Evolutionary conservation across 1,284 basidiomycete genomes (phyloP), one percentile per base, ranked within the genome.

Genomic region (Rhodotorula sp.): DNA sequence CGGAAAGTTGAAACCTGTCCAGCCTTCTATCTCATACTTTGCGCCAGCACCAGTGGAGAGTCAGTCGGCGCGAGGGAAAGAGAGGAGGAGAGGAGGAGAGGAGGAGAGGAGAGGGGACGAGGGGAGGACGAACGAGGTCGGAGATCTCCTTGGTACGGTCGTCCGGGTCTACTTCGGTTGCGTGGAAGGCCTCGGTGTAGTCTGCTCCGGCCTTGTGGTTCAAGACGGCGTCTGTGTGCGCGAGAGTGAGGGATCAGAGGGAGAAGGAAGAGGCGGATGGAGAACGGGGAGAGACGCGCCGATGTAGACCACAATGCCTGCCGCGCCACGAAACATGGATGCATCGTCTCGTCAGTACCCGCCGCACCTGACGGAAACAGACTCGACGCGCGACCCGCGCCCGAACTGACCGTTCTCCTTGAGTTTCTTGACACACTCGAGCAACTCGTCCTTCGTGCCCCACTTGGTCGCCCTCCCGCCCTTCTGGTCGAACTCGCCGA

Each of bases 401-500:
- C 34, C 34, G 34, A 34, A 34, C 34, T 34, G 34, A 59, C 58
- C 81, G 60, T 79, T 70, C 53, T 81, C 77, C 60, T 80, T 78
- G 6, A 81, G 79, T 50, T 71, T 78, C 52, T 82, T 80, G 78
- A 90, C 89, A 18, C 89, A 88, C 8, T 81, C 78, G 4, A 92
- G 78, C 28, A 95, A 85, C 76, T 97, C 88, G 56, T 92, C 86
- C 75, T 89, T 89, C 20, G 88, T 89, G 26, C 94, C 94, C 91
- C 93, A 98, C 72, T 94, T 86, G n/a, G 94, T 97, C 28, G 63
- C 59, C 61, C 86, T 81, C n/a, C 85, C 82, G 18, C 89, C 90
- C 79, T 92, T 94, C 79, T 91, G 89, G 62, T 92, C 82, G 75
- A 96, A 97, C 82, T 97, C 94, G 58, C 94, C 94, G 16, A 97